Percentiles rank a stretch among this genome's conserved stretches.
These are phyloP conservation scores for Trichoderma aggressivum DNA, from an alignment of 2,329 filamentous ascomycete species.

Conservation along the genomic window DNA sequence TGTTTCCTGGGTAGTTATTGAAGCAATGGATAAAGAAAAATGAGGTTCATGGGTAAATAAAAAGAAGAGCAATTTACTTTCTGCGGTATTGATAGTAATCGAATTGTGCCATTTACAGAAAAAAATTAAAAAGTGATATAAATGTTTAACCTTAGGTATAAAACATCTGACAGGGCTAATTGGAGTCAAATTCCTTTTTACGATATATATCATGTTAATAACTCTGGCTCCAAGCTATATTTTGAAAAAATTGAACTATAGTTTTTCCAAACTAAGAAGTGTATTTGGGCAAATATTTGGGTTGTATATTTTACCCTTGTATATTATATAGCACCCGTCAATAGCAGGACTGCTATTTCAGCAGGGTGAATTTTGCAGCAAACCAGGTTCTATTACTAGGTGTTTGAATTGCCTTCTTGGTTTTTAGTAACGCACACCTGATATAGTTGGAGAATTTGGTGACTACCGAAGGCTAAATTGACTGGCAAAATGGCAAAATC, in stretches of 20 bases:
- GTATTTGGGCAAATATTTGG: neutral
- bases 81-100: neutral
- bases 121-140: neutral
- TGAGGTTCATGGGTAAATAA: neutral
- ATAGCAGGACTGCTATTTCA: neutral
- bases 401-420: neutral
- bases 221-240: neutral
- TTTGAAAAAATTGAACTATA: neutral
- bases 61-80: neutral
- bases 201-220: no score
- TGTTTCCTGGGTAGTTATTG: neutral
- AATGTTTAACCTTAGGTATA: neutral
- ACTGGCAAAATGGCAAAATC: neutral
- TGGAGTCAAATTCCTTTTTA: no score
- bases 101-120: neutral
- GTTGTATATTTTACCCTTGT: neutral
- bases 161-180: no score
- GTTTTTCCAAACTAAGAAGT: neutral
- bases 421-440: neutral
- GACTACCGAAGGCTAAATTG: neutral
- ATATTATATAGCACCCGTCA: neutral
- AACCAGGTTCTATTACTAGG: neutral
- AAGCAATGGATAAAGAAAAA: neutral
- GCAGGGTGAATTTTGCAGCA: neutral
- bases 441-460: neutral